Evolutionary conservation across 2,329 filamentous ascomycete genomes (phyloP), one percentile per base, ranked within the genome.

Genomic region (Pezicula carpinea): DNA sequence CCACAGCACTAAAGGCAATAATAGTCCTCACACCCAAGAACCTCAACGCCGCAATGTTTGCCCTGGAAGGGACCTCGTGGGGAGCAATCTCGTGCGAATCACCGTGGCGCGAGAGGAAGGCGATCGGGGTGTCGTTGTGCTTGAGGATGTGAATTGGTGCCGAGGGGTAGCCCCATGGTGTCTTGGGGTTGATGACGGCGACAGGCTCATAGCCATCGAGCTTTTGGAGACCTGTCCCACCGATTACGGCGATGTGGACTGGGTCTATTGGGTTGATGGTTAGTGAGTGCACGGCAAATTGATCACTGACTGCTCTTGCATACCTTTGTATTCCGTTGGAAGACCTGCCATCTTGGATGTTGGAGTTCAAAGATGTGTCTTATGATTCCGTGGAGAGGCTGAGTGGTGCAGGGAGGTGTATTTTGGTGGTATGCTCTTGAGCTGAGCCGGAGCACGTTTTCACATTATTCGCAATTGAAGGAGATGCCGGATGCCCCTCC

Each of bases 41-140:
- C 55, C 93, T 85, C 53, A 99, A 77, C n/a, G 93, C 93, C n/a
- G 93, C 92, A 62, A 99, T 95, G 74, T 97, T 99, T 69, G 93
- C 93, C 54, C 89, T 89, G 56, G 84, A 81, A 50, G 91, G 90
- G n/a, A 99, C 87, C 70, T 99, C 93, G 64, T 96, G 91, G 0
- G 93, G 93, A 5, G 91, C 89, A 57, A 87, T 77, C 69, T 96
- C 80, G 73, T 99, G 93, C 78, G 93, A 77, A 11, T 82, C 66
- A 56, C 93, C 93, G 70, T 99, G 93, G 38, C 93, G 89, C 53
- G 91, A 89, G 58, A 99, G 81, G 75, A 99, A 99, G 47, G 93
- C 93, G 53, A 99, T 80, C 53, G 87, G 81, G 36, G 84, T 81
- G 57, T 86, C 86, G 54, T 82, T 78, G 76, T 96, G 92, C 67